These are phyloP conservation scores for Aspergillus egyptiacus DNA, from an alignment of 495 filamentous ascomycete species.

Conservation along the genomic window DNA sequence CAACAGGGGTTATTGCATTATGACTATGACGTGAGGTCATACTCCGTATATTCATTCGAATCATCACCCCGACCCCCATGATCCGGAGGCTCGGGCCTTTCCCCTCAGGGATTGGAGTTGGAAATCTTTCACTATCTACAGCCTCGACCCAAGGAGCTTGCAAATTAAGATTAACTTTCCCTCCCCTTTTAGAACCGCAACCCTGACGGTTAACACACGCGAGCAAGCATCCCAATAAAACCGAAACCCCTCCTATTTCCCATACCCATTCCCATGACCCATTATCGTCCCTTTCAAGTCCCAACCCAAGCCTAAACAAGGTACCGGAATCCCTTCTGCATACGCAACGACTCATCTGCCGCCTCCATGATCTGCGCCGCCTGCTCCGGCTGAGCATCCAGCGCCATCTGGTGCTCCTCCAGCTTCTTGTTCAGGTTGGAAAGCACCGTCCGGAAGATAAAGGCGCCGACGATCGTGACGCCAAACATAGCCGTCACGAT, in stretches of 20 bases:
- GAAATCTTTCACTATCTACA: too few species aligned
- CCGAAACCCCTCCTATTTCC: too few species aligned
- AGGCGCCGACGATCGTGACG: slow-evolving; percentile 26
- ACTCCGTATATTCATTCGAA: background rate
- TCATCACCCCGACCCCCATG: background rate
- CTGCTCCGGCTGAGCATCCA: slow-evolving; percentile 8
- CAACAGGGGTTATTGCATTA: too few species aligned
- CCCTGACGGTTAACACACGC: too few species aligned
- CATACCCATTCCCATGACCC: too few species aligned
- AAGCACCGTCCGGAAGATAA: slow-evolving; percentile 54
- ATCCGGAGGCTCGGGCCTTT: too few species aligned
- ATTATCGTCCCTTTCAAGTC: too few species aligned
- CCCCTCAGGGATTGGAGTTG: too few species aligned
- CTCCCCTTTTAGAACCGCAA: too few species aligned
- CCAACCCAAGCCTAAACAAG: slow-evolving; percentile 17
- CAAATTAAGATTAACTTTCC: too few species aligned
- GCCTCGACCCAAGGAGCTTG: too few species aligned
- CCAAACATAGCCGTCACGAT: slow-evolving; percentile 34
- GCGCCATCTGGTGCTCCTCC: slow-evolving; percentile 40
- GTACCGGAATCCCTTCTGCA: slow-evolving; percentile 34
- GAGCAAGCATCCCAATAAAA: too few species aligned
- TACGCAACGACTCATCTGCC: slow-evolving; percentile 24
- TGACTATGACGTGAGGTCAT: background rate
- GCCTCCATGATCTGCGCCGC: slow-evolving; percentile 7
- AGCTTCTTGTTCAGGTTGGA: slow-evolving; percentile 60